phyloP scores from a whole-genome alignment of 805 yeast genomes.

The Ascoidea rubescens region DNA sequence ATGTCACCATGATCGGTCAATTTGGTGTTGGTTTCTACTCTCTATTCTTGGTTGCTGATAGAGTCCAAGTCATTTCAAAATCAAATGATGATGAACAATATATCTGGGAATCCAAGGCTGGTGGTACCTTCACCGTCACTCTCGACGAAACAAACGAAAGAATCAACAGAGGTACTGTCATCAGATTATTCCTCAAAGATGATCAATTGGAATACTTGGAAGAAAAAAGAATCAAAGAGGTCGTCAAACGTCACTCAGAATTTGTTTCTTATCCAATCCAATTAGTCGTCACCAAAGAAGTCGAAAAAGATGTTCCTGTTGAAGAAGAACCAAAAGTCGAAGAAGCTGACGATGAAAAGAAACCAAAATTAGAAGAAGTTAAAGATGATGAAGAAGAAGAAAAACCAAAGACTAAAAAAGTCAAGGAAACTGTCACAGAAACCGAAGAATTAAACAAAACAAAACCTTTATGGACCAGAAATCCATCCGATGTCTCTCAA shows the following conservation, averaged over 20 bases:
- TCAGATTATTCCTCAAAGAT: conserved; percentile 94
- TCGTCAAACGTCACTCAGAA: conserved; percentile 98
- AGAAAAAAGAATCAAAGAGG: conserved; percentile 99
- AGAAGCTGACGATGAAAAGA: conserved; percentile 43
- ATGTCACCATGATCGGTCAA: conserved; percentile 99
- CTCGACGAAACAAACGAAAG: conserved; percentile 78
- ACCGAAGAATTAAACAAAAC: conserved; percentile 97
- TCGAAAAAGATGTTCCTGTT: conserved; percentile 91
- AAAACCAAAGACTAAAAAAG: conserved; percentile 69
- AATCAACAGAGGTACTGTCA: conserved; percentile 87
- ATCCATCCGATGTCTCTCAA: conserved; percentile 93
- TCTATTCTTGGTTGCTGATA: conserved; percentile 96
- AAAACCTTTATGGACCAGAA: conserved; percentile 99
- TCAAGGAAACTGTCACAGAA: conserved; percentile 89
- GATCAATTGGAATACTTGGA: conserved; percentile 98
- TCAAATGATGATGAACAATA: conserved; percentile 99
- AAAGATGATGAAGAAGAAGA: conserved; percentile 58
- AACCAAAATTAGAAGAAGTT: conserved; percentile 65
- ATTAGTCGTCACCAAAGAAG: conserved; percentile 95
- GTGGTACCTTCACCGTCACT: conserved; percentile 97
- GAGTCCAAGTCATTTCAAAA: conserved; percentile 95
- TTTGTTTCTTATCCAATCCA: conserved; percentile 99
- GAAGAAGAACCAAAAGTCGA: conserved; percentile 48
- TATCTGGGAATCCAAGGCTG: conserved; percentile 99
- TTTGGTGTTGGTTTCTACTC: conserved; percentile 99